Evolutionary conservation across 352 stramenopile genomes (phyloP), one percentile per base, ranked within the genome.

Genomic region (Pythium rhizo-oryzae): DNA sequence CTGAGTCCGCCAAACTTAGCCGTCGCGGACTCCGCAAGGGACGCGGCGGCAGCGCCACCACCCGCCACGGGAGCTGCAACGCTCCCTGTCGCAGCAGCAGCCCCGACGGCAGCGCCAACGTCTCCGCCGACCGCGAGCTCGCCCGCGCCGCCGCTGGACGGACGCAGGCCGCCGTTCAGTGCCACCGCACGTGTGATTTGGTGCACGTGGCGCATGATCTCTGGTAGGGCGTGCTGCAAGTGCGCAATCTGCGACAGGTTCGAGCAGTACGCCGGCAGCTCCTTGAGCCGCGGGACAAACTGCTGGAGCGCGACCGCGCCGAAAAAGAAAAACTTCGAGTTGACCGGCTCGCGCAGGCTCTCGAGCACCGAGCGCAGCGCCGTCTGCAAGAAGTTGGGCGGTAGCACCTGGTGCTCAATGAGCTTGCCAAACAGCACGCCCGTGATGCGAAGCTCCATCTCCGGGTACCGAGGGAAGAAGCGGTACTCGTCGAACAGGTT

Each of bases 401-500:
- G 97, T 37, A 99, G 89, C 30, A 99, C 87, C 74, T 99, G 95
- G 68, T 99, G 96, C 77, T 99, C 94, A 73, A 99, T 99, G 8
- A 99, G 85, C 49, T 98, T 95, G 25, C 98, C 97, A 70, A 99
- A 99, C 8, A 99, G 83, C 66, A 99, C 97, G 25, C 96, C 98
- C 9, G 97, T 99, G 74, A 99, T 99, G 7, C 97, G 93, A 39
- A 99, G 75, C 75, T 99, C 97, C 82, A 99, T 99, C 76, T 99
- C 97, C 8, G 97, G 97, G 74, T 99, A 99, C 66, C 98, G 97
- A 39, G 97, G 96, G 74, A 99, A 99, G 82, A 99, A 99, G 57
- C 97, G 88, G 77, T 99, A 99, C 79, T 99, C 97, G 71, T 99
- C 97, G 75, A 99, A 99, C 2, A 99, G 80, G 74, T 99, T 99